A percentile compares a stretch with the other conserved stretches of the same genome.
Evolutionary conservation across 495 filamentous ascomycete genomes (phyloP).

Genomic region (Aspergillus steynii): DNA sequence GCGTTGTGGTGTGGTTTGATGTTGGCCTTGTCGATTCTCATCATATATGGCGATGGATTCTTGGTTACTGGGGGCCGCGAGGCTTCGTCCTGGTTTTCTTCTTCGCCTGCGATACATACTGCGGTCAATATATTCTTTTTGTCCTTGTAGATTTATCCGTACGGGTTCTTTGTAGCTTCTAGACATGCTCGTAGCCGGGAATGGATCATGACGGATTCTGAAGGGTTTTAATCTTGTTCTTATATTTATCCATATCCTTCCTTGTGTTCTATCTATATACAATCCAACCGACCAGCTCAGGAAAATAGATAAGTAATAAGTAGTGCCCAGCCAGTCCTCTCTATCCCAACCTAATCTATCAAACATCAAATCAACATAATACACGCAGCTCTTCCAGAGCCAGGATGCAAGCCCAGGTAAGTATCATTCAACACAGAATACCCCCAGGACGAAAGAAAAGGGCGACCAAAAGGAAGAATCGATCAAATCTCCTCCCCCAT

Average conservation of each 20-base stretch:
- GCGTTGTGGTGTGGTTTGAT: neutral
- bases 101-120: slow-evolving; percentile 8
- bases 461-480: neutral
- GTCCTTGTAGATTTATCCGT: slow-evolving; percentile 2
- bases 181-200: neutral
- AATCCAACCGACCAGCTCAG: neutral
- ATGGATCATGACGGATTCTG: no score
- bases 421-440: no score
- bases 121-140: slow-evolving; percentile 7
- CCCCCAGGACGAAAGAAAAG: neutral
- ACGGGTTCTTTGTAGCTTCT: neutral
- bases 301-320: no score
- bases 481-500: slow-evolving; percentile 39
- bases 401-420: neutral
- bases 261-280: neutral
- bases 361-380: neutral
- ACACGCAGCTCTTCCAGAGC: neutral
- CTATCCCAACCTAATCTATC: neutral
- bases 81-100: slow-evolving; percentile 8
- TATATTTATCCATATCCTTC: neutral
- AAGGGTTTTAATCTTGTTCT: neutral
- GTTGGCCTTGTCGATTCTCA: slow-evolving; percentile 1
- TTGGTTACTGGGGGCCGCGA: neutral
- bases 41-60: slow-evolving; percentile 4
- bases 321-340: neutral